A percentile compares a stretch with the other conserved stretches of the same genome.
These are phyloP conservation scores for Ceratobasidium papillatum DNA, from an alignment of 1,284 basidiomycete species.

Conservation along the genomic window DNA sequence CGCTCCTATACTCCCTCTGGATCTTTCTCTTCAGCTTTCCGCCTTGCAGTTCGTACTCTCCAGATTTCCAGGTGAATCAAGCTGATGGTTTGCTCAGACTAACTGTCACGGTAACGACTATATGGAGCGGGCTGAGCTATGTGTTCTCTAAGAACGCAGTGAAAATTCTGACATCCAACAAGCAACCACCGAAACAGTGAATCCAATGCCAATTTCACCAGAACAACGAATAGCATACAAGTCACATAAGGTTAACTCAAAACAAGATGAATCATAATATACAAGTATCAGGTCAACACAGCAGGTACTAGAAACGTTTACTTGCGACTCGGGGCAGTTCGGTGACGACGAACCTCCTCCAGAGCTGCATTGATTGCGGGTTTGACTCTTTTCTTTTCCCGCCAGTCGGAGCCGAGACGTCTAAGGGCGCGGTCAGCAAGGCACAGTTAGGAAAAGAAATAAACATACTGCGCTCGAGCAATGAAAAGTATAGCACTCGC, in stretches of 20 bases:
- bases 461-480: constrained; percentile 69
- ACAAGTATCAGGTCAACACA: constrained; percentile 20
- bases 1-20: constrained; percentile 77
- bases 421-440: constrained; percentile 52
- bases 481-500: constrained; percentile 72
- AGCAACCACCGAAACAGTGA: constrained; percentile 27
- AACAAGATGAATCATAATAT: constrained; percentile 29
- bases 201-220: constrained; percentile 20
- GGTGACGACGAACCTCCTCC: constrained; percentile 70
- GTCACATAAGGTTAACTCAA: constrained; percentile 30
- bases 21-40: constrained; percentile 65
- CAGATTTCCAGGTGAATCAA: neutral
- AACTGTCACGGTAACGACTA: constrained; percentile 86
- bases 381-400: constrained; percentile 65
- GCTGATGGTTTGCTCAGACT: constrained; percentile 60
- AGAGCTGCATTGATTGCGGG: constrained; percentile 69
- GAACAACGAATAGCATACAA: constrained; percentile 35
- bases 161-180: constrained; percentile 55
- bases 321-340: constrained; percentile 49
- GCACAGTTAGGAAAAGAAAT: constrained; percentile 11
- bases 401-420: constrained; percentile 67
- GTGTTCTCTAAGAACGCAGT: constrained; percentile 78
- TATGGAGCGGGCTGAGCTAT: constrained; percentile 93
- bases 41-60: constrained; percentile 66
- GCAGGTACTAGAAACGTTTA: constrained; percentile 14